These are phyloP conservation scores for Ceratobasidium sp. DNA, from an alignment of 1,284 basidiomycete species.

Conservation along the genomic window DNA sequence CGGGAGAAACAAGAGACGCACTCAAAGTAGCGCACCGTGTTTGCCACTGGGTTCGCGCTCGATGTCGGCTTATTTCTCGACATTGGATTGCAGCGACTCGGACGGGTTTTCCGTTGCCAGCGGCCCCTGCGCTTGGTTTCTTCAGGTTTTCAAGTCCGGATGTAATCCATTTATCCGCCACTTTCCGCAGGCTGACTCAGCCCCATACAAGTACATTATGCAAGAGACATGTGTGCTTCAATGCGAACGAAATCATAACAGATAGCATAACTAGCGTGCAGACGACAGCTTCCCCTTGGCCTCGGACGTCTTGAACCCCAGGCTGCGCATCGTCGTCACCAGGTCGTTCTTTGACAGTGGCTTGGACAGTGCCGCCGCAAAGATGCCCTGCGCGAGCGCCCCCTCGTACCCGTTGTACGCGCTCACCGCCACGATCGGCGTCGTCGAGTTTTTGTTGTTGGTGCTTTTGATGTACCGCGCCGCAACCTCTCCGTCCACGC, in stretches of 20 bases:
- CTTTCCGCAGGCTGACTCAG: slow-evolving; percentile 29
- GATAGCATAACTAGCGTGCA: slow-evolving; percentile 9
- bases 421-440: slow-evolving; percentile 93
- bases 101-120: slow-evolving; percentile 2
- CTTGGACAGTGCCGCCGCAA: slow-evolving; percentile 88
- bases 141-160: slow-evolving; percentile 25
- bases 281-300: slow-evolving; percentile 36
- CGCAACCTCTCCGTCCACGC: slow-evolving; percentile 92
- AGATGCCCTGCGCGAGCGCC: slow-evolving; percentile 78
- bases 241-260: slow-evolving; percentile 41
- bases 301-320: slow-evolving; percentile 72
- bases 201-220: slow-evolving; percentile 38
- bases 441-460: slow-evolving; percentile 89
- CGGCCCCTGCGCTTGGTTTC: slow-evolving; percentile 22
- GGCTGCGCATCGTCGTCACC: slow-evolving; percentile 80
- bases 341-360: slow-evolving; percentile 90
- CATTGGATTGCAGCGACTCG: slow-evolving; percentile 25
- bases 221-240: slow-evolving; percentile 19
- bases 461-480: slow-evolving; percentile 95
- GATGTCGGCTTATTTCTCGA: slow-evolving; percentile 45
- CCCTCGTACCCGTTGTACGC: slow-evolving; percentile 80
- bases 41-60: slow-evolving; percentile 43
- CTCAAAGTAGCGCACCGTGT: slow-evolving; percentile 41
- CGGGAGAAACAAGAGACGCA: background rate
- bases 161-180: slow-evolving; percentile 11